Percentiles rank a stretch among this genome's conserved stretches.
These are phyloP conservation scores for Onygenales sp. DNA, from an alignment of 2,329 filamentous ascomycete genomes.

Conservation along the genomic window DNA sequence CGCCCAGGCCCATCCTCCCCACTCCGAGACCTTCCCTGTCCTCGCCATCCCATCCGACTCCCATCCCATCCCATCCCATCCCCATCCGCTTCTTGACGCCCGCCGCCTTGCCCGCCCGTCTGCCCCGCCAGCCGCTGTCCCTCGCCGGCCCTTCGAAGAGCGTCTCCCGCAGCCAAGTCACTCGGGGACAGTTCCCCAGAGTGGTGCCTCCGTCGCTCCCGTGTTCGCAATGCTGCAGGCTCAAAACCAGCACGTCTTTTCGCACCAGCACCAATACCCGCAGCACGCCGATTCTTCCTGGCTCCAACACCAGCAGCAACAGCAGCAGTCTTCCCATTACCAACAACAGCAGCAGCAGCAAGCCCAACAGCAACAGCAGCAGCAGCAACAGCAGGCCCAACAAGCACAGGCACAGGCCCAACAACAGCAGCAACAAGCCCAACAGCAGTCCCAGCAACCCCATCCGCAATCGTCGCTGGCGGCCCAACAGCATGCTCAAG, in stretches of 20 bases:
- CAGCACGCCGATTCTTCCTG: slow-evolving; percentile 34
- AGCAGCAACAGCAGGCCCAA: slow-evolving; percentile 35
- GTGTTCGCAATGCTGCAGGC: slow-evolving; percentile 36
- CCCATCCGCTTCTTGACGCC: not conserved
- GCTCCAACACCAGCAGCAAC: slow-evolving; percentile 30
- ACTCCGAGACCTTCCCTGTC: no score
- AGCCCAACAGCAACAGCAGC: slow-evolving; percentile 25
- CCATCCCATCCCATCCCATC: not conserved
- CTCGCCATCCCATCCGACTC: no score
- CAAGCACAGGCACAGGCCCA: slow-evolving; percentile 36
- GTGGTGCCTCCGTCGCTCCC: not conserved
- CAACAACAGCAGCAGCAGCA: slow-evolving; percentile 27
- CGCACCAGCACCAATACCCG: slow-evolving; percentile 47
- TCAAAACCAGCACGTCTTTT: slow-evolving; percentile 52
- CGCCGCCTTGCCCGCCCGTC: not conserved
- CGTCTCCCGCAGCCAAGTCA: not conserved
- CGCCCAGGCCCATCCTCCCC: not conserved
- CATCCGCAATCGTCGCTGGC: slow-evolving; percentile 25
- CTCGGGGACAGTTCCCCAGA: slow-evolving; percentile 1
- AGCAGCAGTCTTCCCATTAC: slow-evolving; percentile 25
- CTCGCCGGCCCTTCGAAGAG: not conserved
- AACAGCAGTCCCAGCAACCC: slow-evolving; percentile 23
- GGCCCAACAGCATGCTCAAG: slow-evolving; percentile 34
- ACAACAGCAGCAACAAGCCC: slow-evolving; percentile 19
- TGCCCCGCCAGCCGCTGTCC: not conserved